phyloP scores from a whole-genome alignment of 169 alveolate species.

The Eimeria sp. region DNA sequence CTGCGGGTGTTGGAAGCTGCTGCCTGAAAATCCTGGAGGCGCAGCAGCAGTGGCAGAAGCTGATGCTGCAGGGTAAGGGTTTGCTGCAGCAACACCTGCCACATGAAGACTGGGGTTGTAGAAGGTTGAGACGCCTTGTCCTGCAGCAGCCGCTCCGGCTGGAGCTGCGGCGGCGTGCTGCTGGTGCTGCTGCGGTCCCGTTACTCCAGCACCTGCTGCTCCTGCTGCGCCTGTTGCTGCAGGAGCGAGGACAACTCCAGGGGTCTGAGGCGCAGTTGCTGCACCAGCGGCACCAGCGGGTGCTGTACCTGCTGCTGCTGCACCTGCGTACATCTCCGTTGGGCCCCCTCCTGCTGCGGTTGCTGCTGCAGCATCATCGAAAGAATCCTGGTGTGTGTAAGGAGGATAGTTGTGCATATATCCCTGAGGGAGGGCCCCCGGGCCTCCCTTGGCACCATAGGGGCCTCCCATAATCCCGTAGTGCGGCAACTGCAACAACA shows the following conservation, averaged over 20 bases:
- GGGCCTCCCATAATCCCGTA: conserved; percentile 71
- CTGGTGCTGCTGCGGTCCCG: conserved; percentile 61
- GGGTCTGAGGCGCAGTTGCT: conserved; percentile 17
- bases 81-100: conserved; percentile 50
- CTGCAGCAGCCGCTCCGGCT: conserved; percentile 58
- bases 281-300: conserved; percentile 65
- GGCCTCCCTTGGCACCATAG: conserved; percentile 67
- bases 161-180: conserved; percentile 71
- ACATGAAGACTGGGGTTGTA: conserved; percentile 49
- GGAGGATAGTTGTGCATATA: conserved; percentile 59
- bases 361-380: conserved; percentile 58
- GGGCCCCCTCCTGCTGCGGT: conserved; percentile 53
- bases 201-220: conserved; percentile 54
- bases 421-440: conserved; percentile 65
- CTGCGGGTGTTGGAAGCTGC: conserved; percentile 63
- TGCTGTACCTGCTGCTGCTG: conserved; percentile 28
- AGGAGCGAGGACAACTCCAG: conserved; percentile 33
- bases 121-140: conserved; percentile 56
- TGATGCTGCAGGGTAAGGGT: conserved; percentile 47
- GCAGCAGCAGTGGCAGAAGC: conserved; percentile 36
- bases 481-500: conserved; percentile 61
- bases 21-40: conserved; percentile 59
- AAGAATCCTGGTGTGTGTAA: conserved; percentile 40
- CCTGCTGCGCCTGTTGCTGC: conserved; percentile 51
- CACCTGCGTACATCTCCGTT: conserved; percentile 56